Base-by-base conservation (phyloP, 495 filamentous ascomycete genomes). In the Tuber indicum region DNA sequence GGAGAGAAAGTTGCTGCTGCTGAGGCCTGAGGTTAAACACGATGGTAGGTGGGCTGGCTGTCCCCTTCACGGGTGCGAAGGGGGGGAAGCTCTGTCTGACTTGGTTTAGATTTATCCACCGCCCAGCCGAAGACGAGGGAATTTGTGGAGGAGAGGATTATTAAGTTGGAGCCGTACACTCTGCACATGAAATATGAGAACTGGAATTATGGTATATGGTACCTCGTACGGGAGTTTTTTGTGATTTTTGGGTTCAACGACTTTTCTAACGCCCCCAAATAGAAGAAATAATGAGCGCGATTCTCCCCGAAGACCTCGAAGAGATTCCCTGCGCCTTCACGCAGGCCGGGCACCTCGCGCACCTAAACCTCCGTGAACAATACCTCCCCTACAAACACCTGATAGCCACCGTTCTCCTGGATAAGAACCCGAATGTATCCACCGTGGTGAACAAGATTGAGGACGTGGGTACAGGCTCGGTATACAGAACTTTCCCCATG, bases 391-490 rank as follows among this genome's bases (percentile, higher is more conserved):
- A 96, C 85, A 96, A 94, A 84, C 82, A 91, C 75, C 80, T 98
- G 0, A 93, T 98, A 70, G 96, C 92, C 6, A 84, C 93, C 79
- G 90, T 98, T 26, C 84, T 98, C 23, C 85, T 92, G 70, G 94
- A 98, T 86, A 99, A 99, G 85, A 96, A 95, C 84, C 86, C 88
- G 7, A 72, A 83, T 36, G 88, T 97, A 77, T 87, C 87, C 47
- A 98, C 96, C 4, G 94, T 99, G 77, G 97, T 99, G 86, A 97
- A 98, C 87, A 99, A 99, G 82, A 89, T 91, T 72, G 91, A 97
- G 85, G 89, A 92, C 81, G 94, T 98, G 12, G 96, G 94, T 74
- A 87, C 89, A 23, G 89, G 92, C 76, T 96, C 91, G 79, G 89
- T 92, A 84, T 99, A 92, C 86, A 90, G 96, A 71, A 98, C 96